phyloP scores from a whole-genome alignment of 164 flowering plant genomes.

The Liquidambar formosana region DNA sequence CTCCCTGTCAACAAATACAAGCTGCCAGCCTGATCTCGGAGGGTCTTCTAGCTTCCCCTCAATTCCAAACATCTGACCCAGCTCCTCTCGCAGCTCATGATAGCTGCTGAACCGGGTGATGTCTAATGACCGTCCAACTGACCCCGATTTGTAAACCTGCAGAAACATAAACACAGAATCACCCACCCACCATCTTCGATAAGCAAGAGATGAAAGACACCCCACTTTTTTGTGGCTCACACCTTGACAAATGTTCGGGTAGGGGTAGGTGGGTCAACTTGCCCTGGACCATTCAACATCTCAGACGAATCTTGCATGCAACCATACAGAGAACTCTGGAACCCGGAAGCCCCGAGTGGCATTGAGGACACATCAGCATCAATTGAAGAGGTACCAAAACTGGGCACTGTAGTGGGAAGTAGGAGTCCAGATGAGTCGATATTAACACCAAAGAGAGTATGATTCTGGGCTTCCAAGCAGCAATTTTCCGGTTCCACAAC shows the following conservation, averaged over 20 bases:
- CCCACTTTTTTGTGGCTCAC: constrained; percentile 2
- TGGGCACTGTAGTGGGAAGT: constrained; percentile 53
- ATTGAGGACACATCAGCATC: constrained; percentile 50
- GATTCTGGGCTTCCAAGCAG: constrained; percentile 55
- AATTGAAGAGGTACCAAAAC: constrained; percentile 40
- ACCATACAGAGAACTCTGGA: constrained; percentile 59
- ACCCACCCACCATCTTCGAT: neutral
- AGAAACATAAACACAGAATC: constrained; percentile 16
- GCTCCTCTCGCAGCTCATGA: constrained; percentile 74
- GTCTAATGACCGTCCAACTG: constrained; percentile 82
- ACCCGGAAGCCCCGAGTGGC: constrained; percentile 55
- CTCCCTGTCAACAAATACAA: constrained; percentile 95
- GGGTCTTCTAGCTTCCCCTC: constrained; percentile 83
- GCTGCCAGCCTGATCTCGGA: constrained; percentile 99
- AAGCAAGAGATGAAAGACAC: neutral
- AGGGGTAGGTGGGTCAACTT: constrained; percentile 42
- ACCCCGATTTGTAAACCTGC: constrained; percentile 85
- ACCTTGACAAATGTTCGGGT: constrained; percentile 72
- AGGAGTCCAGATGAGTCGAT: constrained; percentile 56
- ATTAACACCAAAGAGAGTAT: constrained; percentile 59
- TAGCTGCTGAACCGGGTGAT: constrained; percentile 87
- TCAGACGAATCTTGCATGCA: constrained; percentile 64
- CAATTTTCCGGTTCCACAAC: constrained; percentile 45
- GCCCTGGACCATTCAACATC: constrained; percentile 55
- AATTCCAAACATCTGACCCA: constrained; percentile 83